Evolutionary conservation across 306 rosid species (phyloP), one percentile per base, ranked within the genome.

Genomic region (Sicyos baderoa): DNA sequence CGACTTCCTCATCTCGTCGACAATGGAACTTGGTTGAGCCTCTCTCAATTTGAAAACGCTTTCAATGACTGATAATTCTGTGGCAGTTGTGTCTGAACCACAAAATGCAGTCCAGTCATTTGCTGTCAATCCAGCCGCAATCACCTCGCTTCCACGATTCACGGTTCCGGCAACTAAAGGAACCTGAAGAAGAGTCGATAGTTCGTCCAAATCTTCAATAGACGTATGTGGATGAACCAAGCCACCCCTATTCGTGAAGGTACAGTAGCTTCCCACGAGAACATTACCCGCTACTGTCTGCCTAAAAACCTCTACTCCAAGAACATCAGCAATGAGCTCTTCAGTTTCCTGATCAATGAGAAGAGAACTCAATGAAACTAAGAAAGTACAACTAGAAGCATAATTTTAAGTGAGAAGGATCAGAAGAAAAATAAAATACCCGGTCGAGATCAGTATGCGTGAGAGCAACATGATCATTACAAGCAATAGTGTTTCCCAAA

Each of bases 61-160:
- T 79, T 93, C 98, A 54, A 93, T 77, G 0, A 93, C 98, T 4
- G 95, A 88, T n/a, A 93, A 89, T 77, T 93, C 98, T 3, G 97
- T 89, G 14, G 98, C 97, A 2, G 96, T 89, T 37, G 98, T 93
- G 79, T 93, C 98, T 0, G 94, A 85, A 19, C 97, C 98, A 47
- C 98, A 93, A 73, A 93, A 93, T 3, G 97, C 91, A 15, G 91
- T 89, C 98, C 98, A 93, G 66, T 93, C 98, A 72, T 93, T 93
- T 25, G 87, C 98, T 2, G 77, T 82, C 79, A 93, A 74, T 55
- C 98, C 98, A 52, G 98, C 91, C 7, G 76, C 97, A 61, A 93
- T 84, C 35, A 89, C 98, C 66, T 86, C 97, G 59, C 98, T 88
- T 0, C 98, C 98, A 35, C 97, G 84, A 76, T 93, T 93, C 77